A percentile compares a stretch with the other conserved stretches of the same genome.
Conservation (phyloP, 257 asterid genomes). For the Scutellaria baicalensis region DNA sequence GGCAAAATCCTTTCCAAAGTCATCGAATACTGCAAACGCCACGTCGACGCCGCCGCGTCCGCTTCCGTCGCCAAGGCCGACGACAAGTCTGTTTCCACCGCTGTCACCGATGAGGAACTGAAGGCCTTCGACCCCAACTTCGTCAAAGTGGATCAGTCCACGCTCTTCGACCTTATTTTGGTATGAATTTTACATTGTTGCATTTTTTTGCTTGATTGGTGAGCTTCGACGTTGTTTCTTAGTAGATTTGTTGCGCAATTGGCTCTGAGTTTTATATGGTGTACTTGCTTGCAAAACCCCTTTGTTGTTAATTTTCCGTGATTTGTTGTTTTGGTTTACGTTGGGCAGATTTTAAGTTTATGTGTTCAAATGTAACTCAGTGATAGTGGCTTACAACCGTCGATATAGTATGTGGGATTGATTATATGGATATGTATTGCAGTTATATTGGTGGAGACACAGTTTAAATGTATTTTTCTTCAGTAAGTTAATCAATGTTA, state of each 20-base stretch:
- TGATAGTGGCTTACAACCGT: neutral
- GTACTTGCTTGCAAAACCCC: neutral
- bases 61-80: slow-evolving; percentile 17
- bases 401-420: too few species aligned
- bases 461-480: too few species aligned
- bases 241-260: neutral
- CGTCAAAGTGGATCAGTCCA: slow-evolving; percentile 45
- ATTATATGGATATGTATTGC: too few species aligned
- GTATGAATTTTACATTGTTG: slow-evolving; percentile 9
- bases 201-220: neutral
- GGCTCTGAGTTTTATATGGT: neutral
- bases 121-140: slow-evolving; percentile 41
- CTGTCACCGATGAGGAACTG: slow-evolving; percentile 27
- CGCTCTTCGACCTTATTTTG: slow-evolving; percentile 50
- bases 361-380: neutral
- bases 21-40: slow-evolving; percentile 50
- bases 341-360: neutral
- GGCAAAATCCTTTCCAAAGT: slow-evolving; percentile 47
- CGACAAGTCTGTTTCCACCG: slow-evolving; percentile 13
- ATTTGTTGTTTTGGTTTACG: neutral
- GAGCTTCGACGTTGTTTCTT: neutral
- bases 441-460: too few species aligned
- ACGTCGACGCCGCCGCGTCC: slow-evolving; percentile 32
- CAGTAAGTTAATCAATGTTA: too few species aligned
- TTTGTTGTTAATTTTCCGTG: neutral